These are phyloP conservation scores for Boletus rubescentipes DNA, from an alignment of 768 basidiomycete genomes.

Conservation along the genomic window DNA sequence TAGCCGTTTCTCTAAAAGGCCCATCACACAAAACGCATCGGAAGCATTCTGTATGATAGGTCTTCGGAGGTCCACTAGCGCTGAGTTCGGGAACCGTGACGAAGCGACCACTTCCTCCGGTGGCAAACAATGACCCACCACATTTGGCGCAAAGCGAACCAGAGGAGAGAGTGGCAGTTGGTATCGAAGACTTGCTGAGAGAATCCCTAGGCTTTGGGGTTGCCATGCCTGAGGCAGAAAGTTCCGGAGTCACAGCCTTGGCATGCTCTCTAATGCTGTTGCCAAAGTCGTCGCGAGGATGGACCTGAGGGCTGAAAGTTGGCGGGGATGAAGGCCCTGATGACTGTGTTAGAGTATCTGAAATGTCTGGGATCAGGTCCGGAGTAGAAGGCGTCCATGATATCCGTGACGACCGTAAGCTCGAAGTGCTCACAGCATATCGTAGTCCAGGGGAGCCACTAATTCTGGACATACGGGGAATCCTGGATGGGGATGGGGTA, in stretches of 20 bases:
- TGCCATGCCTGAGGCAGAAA: conserved; percentile 23
- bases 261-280: conserved; percentile 7
- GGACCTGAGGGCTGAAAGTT: conserved; percentile 33
- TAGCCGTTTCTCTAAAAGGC: conserved; percentile 57
- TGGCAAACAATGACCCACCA: conserved; percentile 52
- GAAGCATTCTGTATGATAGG: conserved; percentile 77
- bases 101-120: conserved; percentile 59
- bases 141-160: conserved; percentile 63
- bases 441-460: conserved; percentile 29
- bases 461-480: conserved; percentile 28
- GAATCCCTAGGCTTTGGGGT: conserved; percentile 30
- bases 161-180: conserved; percentile 34
- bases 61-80: conserved; percentile 44
- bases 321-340: conserved; percentile 55
- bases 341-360: conserved; percentile 56
- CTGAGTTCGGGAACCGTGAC: conserved; percentile 64
- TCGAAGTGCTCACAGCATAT: conserved; percentile 29
- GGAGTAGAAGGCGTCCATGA: conserved; percentile 51
- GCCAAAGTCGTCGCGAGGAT: conserved; percentile 11
- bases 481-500: conserved; percentile 27
- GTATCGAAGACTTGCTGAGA: conserved; percentile 26
- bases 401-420: conserved; percentile 23
- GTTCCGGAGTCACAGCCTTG: conserved; percentile 7
- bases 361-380: conserved; percentile 59
- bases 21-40: conserved; percentile 66